Percentiles rank a stretch among this genome's conserved stretches.
phyloP scores from a whole-genome alignment of 805 yeast genomes.

The Candida pseudofarinosa region DNA sequence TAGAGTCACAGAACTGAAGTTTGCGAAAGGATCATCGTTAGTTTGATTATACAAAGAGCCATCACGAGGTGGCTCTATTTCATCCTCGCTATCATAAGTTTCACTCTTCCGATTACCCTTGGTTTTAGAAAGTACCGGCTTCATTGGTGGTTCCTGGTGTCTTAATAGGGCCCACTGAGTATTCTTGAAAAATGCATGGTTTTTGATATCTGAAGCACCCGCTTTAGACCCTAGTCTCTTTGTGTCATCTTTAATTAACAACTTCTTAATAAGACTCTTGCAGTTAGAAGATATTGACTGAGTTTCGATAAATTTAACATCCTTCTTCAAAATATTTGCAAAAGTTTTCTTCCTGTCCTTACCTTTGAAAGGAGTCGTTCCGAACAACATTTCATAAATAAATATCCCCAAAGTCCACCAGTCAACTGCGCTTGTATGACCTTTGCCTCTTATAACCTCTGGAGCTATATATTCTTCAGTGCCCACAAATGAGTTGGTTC shows the following conservation, averaged over 20 bases:
- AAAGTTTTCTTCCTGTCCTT: slow-evolving; percentile 84
- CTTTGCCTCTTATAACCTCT: slow-evolving; percentile 94
- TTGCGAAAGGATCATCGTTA: slow-evolving; percentile 69
- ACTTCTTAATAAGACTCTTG: slow-evolving; percentile 72
- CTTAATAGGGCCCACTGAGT: slow-evolving; percentile 94
- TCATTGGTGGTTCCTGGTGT: slow-evolving; percentile 92
- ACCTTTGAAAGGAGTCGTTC: slow-evolving; percentile 96
- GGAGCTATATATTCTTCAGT: slow-evolving; percentile 99
- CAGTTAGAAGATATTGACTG: slow-evolving; percentile 70
- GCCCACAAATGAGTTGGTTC: slow-evolving; percentile 97
- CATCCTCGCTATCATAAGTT: slow-evolving; percentile 11
- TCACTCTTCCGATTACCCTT: slow-evolving; percentile 16
- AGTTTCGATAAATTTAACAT: slow-evolving; percentile 71
- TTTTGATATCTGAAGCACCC: slow-evolving; percentile 93
- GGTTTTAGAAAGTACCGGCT: slow-evolving; percentile 63
- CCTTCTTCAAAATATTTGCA: slow-evolving; percentile 78
- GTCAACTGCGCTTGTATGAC: slow-evolving; percentile 96
- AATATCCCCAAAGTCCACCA: slow-evolving; percentile 99
- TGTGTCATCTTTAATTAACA: slow-evolving; percentile 82
- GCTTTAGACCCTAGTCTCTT: slow-evolving; percentile 86
- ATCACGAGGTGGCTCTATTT: slow-evolving; percentile 9
- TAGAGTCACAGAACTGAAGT: slow-evolving; percentile 81
- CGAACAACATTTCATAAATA: slow-evolving; percentile 90
- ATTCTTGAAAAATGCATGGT: slow-evolving; percentile 85
- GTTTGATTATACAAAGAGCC: slow-evolving; percentile 19